Percentiles rank a stretch among this genome's conserved stretches.
phyloP scores from a whole-genome alignment of 306 rosid species.

The Begonia peltatifolia region DNA sequence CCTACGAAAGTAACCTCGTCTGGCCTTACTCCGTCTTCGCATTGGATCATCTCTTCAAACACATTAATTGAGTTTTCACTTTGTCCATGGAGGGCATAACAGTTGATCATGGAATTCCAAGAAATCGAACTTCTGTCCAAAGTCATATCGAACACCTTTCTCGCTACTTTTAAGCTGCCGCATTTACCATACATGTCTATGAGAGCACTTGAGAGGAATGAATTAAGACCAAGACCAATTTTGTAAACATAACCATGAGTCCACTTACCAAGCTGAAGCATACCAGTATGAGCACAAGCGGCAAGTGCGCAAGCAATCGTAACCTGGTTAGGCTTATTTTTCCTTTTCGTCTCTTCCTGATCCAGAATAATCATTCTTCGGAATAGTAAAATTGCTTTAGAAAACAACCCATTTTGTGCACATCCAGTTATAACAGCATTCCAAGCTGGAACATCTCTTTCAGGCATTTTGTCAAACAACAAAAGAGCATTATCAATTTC shows the following conservation, averaged over 20 bases:
- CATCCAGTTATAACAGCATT: slow-evolving; percentile 63
- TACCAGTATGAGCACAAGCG: slow-evolving; percentile 64
- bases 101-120: slow-evolving; percentile 77
- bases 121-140: slow-evolving; percentile 34
- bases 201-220: slow-evolving; percentile 46
- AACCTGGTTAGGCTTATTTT: slow-evolving; percentile 42
- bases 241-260: slow-evolving; percentile 53
- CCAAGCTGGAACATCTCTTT: slow-evolving; percentile 65
- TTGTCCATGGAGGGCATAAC: slow-evolving; percentile 55
- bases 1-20: slow-evolving; percentile 64
- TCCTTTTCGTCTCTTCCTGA: slow-evolving; percentile 9
- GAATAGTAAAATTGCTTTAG: slow-evolving; percentile 44
- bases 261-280: slow-evolving; percentile 73
- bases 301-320: slow-evolving; percentile 59
- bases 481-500: slow-evolving; percentile 33
- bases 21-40: slow-evolving; percentile 20
- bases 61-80: slow-evolving; percentile 33
- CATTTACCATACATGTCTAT: slow-evolving; percentile 86
- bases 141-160: slow-evolving; percentile 42
- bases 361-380: slow-evolving; percentile 29
- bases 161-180: slow-evolving; percentile 43
- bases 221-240: slow-evolving; percentile 25
- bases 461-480: slow-evolving; percentile 48
- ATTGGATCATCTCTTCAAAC: slow-evolving; percentile 41
- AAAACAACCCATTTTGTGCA: slow-evolving; percentile 61